Percentiles rank a stretch among this genome's conserved stretches.
Conservation (phyloP, 1,139 yeast genomes). For the Scheffersomyces segobiensis region DNA sequence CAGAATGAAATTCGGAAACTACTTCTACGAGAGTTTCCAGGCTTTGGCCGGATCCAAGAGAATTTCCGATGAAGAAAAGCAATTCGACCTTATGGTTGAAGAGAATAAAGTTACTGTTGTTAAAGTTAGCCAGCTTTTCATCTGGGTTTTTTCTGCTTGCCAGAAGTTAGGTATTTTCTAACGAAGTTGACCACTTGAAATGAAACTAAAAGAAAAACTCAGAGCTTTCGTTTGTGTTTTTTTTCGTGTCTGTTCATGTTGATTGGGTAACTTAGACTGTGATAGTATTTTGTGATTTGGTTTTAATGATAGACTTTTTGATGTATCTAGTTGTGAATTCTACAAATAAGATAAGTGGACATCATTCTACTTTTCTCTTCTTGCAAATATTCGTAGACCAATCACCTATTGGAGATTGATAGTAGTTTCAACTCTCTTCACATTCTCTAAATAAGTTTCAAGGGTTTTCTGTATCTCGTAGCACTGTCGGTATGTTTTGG, state of each 20-base stretch:
- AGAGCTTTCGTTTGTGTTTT: not conserved
- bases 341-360: not conserved
- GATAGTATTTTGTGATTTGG: not conserved
- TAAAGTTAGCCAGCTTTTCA: conserved; percentile 15
- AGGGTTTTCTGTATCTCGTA: no score
- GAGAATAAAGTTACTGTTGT: conserved; percentile 20
- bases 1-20: conserved; percentile 21
- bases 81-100: conserved; percentile 25
- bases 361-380: no score
- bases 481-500: no score
- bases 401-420: no score
- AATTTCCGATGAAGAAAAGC: conserved; percentile 22
- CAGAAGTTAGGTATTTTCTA: conserved; percentile 37
- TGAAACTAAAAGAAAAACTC: not conserved
- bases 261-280: not conserved
- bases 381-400: not conserved
- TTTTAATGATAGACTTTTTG: not conserved
- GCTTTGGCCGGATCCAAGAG: conserved; percentile 14
- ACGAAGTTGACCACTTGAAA: not conserved
- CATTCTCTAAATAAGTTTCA: no score
- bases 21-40: conserved; percentile 17
- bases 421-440: no score
- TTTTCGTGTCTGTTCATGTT: not conserved
- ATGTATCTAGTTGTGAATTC: not conserved
- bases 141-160: conserved; percentile 28